Conservation (phyloP, 2,329 filamentous ascomycete genomes). For the Hymenoscyphus occultus region DNA sequence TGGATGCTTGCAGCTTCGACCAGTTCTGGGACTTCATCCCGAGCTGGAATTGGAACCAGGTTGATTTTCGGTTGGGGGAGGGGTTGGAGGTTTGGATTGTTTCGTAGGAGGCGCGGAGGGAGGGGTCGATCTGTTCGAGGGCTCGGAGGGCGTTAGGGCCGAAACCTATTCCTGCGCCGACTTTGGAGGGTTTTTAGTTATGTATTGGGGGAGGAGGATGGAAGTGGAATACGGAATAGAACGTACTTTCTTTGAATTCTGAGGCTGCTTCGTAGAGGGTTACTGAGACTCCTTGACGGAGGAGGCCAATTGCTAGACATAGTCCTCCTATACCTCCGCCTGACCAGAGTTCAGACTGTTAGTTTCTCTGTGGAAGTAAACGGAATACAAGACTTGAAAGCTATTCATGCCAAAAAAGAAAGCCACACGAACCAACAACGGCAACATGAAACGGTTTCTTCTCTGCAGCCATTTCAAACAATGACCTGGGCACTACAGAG, state of each 20-base stretch:
- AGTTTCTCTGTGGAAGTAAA: not conserved
- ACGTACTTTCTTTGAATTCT: constrained; percentile 31
- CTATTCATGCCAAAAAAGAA: not conserved
- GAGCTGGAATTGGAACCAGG: constrained; percentile 34
- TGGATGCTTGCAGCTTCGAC: constrained; percentile 18
- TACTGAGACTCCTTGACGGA: constrained; percentile 31
- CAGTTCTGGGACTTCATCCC: constrained; percentile 28
- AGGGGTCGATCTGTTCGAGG: constrained; percentile 33
- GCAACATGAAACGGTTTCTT: constrained; percentile 34
- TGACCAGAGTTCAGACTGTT: constrained; percentile 8
- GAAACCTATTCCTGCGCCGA: constrained; percentile 35
- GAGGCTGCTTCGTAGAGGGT: constrained; percentile 34
- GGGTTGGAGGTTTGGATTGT: constrained; percentile 29
- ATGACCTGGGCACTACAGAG: not conserved
- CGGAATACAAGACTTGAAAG: not conserved
- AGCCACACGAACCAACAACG: constrained; percentile 27
- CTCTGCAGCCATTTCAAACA: not conserved
- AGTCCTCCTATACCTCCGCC: constrained; percentile 35
- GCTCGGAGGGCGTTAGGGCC: constrained; percentile 34
- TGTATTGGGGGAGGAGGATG: not conserved
- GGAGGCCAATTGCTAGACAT: constrained; percentile 32
- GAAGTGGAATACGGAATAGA: not conserved
- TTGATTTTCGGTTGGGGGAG: constrained; percentile 25
- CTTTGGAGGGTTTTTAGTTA: not conserved
- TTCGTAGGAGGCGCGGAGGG: constrained; percentile 29